phyloP scores from a whole-genome alignment of 2,329 filamentous ascomycete genomes.

The Cordyceps tenuipes region DNA sequence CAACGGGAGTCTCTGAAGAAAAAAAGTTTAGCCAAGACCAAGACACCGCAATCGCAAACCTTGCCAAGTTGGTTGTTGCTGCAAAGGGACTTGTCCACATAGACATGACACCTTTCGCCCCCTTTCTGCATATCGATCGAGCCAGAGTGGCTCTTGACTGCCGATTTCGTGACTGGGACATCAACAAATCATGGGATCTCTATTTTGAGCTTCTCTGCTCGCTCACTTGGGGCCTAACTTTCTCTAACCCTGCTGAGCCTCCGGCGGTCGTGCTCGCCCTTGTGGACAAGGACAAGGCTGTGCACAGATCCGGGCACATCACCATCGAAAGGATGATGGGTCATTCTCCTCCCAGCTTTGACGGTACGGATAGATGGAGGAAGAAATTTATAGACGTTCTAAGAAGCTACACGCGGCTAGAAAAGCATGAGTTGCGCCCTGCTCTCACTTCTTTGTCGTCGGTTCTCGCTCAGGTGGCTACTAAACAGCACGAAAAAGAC shows the following conservation, averaged over 20 bases:
- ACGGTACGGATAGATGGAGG: neutral
- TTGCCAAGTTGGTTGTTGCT: neutral
- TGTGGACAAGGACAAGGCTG: neutral
- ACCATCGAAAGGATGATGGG: neutral
- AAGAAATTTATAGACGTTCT: neutral
- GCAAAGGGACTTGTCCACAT: neutral
- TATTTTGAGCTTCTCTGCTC: neutral
- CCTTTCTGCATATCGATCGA: neutral
- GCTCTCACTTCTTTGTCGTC: neutral
- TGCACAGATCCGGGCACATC: neutral
- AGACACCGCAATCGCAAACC: neutral
- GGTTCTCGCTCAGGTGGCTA: neutral
- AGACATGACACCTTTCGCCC: neutral
- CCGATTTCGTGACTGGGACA: neutral
- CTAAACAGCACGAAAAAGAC: neutral
- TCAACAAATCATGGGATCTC: neutral
- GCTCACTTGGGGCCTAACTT: neutral
- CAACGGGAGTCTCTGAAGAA: neutral
- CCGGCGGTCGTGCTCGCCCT: neutral
- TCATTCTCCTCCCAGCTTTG: neutral
- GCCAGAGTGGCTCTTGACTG: neutral
- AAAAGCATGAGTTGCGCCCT: neutral
- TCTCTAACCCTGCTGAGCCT: neutral
- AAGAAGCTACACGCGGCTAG: no score
- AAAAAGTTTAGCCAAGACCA: neutral